phyloP scores from a whole-genome alignment of 1,284 basidiomycete genomes.

The Puccinia triticina region DNA sequence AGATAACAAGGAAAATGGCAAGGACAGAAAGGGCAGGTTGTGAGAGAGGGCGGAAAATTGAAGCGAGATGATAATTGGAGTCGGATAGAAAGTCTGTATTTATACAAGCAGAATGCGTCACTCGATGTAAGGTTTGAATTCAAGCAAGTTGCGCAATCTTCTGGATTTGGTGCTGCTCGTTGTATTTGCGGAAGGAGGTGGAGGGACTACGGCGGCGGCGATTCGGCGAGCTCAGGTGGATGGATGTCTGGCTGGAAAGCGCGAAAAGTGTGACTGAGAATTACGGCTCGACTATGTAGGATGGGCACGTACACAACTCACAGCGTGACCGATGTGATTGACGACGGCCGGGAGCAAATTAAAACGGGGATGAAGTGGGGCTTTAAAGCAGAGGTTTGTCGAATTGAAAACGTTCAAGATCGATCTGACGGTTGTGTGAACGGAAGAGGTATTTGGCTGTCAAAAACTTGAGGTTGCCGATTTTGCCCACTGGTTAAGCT shows the following conservation, averaged over 20 bases:
- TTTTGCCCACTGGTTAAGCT: too few relatives aligned
- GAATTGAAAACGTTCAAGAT: background rate
- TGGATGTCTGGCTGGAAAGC: background rate
- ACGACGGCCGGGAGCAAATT: background rate
- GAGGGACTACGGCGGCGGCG: background rate
- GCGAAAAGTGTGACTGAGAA: background rate
- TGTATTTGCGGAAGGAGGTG: background rate
- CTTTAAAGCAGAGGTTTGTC: background rate
- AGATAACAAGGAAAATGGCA: background rate
- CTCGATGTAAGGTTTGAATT: slow-evolving; percentile 7
- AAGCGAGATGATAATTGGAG: background rate
- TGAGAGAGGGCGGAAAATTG: background rate
- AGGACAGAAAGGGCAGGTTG: background rate
- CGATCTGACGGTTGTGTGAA: slow-evolving; percentile 3
- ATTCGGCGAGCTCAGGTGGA: background rate
- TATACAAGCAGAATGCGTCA: slow-evolving; percentile 1
- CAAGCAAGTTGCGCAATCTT: background rate
- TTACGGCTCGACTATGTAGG: background rate
- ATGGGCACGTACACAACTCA: background rate
- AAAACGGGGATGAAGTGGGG: background rate
- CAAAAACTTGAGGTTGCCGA: background rate
- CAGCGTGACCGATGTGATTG: background rate
- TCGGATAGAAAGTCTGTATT: background rate
- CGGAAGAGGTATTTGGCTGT: background rate
- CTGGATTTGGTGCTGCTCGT: background rate